A percentile compares a stretch with the other conserved stretches of the same genome.
Evolutionary conservation across 306 rosid species (phyloP).

Genomic region (Cicer bijugum): DNA sequence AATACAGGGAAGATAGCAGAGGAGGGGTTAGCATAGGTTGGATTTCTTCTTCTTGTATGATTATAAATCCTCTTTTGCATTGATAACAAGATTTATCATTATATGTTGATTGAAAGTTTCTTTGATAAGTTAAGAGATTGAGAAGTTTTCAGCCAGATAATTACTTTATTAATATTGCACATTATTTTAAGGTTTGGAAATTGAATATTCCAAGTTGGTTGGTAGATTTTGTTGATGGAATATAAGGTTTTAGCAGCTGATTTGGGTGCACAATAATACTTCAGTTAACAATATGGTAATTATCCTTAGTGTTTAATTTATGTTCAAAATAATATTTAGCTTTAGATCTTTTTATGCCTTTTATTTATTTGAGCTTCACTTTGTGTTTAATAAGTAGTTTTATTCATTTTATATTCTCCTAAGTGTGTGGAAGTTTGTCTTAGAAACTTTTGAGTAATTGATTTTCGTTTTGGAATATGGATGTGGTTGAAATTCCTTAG

Average conservation of each 20-base stretch:
- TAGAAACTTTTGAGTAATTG: slow-evolving; percentile 8
- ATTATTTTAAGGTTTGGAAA: neutral
- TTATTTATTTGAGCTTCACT: slow-evolving; percentile 10
- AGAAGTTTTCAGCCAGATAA: slow-evolving; percentile 31
- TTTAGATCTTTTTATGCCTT: slow-evolving; percentile 10
- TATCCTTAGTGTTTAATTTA: slow-evolving; percentile 2
- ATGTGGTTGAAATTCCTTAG: slow-evolving; percentile 4
- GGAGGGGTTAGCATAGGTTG: slow-evolving; percentile 54
- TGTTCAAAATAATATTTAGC: slow-evolving; percentile 9
- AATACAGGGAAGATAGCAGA: slow-evolving; percentile 55
- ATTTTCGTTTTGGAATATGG: neutral
- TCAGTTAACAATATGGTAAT: slow-evolving; percentile 58
- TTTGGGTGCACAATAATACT: slow-evolving; percentile 41
- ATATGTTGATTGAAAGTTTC: slow-evolving; percentile 23
- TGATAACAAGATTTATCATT: neutral
- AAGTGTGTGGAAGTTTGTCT: neutral
- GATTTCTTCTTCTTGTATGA: slow-evolving; percentile 44
- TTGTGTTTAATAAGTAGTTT: slow-evolving; percentile 24
- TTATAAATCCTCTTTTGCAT: slow-evolving; percentile 63
- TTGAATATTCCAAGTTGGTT: slow-evolving; percentile 43
- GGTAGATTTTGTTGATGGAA: slow-evolving; percentile 50
- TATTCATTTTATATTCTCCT: slow-evolving; percentile 12
- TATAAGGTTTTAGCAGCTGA: slow-evolving; percentile 54
- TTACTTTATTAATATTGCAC: slow-evolving; percentile 7
- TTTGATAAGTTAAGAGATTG: slow-evolving; percentile 18